phyloP scores from a whole-genome alignment of 2,329 filamentous ascomycete species.

The Pseudogymnoascus sp. region DNA sequence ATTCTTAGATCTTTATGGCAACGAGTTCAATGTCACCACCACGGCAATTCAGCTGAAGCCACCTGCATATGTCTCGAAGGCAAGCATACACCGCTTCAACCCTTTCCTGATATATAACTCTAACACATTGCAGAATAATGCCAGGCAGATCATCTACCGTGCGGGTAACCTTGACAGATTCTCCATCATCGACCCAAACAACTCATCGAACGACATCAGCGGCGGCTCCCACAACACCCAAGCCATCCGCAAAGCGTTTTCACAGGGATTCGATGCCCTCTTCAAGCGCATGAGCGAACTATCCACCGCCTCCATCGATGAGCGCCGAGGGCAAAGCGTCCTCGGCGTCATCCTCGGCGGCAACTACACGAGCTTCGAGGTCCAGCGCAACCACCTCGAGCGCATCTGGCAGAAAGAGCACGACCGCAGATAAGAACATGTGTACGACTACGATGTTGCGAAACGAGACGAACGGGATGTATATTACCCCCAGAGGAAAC shows the following conservation, averaged over 20 bases:
- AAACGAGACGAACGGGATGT: neutral
- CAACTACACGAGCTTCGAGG: conserved; percentile 67
- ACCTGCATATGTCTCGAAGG: conserved; percentile 71
- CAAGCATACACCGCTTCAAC: conserved; percentile 29
- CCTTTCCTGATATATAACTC: neutral
- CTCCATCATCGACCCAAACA: conserved; percentile 89
- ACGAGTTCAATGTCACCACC: conserved; percentile 60
- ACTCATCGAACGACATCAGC: conserved; percentile 76
- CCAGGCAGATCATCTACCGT: conserved; percentile 37
- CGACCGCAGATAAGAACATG: neutral
- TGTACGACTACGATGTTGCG: neutral
- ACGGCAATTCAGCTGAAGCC: conserved; percentile 70
- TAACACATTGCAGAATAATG: conserved; percentile 14
- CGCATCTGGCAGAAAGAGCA: conserved; percentile 8
- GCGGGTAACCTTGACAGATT: conserved; percentile 54
- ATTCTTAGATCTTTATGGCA: conserved; percentile 86
- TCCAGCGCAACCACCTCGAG: conserved; percentile 50
- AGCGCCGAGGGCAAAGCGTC: conserved; percentile 36
- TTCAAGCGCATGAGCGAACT: conserved; percentile 49
- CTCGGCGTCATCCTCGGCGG: conserved; percentile 66
- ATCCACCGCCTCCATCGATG: conserved; percentile 23
- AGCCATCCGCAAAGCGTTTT: conserved; percentile 62
- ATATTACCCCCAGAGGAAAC: neutral
- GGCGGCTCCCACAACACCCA: conserved; percentile 69
- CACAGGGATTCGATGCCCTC: conserved; percentile 51